A percentile compares a stretch with the other conserved stretches of the same genome.
Evolutionary conservation across 1,139 yeast species (phyloP).

Genomic region (Taphrina pruni): DNA sequence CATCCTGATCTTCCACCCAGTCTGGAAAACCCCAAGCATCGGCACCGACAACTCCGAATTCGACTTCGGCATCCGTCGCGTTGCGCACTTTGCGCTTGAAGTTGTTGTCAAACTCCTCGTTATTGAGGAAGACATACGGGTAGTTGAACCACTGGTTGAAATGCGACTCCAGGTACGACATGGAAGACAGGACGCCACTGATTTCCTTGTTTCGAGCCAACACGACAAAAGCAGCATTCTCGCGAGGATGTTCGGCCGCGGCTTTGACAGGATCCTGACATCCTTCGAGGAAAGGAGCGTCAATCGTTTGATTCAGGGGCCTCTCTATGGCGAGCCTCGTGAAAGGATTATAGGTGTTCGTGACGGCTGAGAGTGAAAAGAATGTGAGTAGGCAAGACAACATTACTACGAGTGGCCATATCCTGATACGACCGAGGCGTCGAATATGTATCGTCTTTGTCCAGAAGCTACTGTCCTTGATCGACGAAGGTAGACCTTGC

Average conservation of each 20-base stretch:
- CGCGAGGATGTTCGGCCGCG: conserved; percentile 52
- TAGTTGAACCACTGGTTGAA: conserved; percentile 90
- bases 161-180: conserved; percentile 76
- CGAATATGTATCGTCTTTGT: conserved; percentile 21
- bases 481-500: conserved; percentile 33
- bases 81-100: conserved; percentile 61
- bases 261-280: conserved; percentile 40
- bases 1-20: conserved; percentile 51
- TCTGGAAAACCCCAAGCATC: conserved; percentile 65
- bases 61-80: conserved; percentile 64
- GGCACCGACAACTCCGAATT: conserved; percentile 64
- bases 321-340: conserved; percentile 11
- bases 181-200: conserved; percentile 69
- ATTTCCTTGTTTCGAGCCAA: conserved; percentile 78
- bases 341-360: background rate
- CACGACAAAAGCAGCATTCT: conserved; percentile 84
- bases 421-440: conserved; percentile 27
- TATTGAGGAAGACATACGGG: conserved; percentile 87
- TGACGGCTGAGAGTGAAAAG: conserved; percentile 3
- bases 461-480: conserved; percentile 28
- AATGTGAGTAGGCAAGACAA: conserved; percentile 11
- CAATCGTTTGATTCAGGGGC: conserved; percentile 24
- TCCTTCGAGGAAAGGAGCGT: conserved; percentile 39
- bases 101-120: conserved; percentile 69
- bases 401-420: conserved; percentile 29